Evolutionary conservation across 2,329 filamentous ascomycete genomes (phyloP).

Genomic region (Claviceps arundinis): DNA sequence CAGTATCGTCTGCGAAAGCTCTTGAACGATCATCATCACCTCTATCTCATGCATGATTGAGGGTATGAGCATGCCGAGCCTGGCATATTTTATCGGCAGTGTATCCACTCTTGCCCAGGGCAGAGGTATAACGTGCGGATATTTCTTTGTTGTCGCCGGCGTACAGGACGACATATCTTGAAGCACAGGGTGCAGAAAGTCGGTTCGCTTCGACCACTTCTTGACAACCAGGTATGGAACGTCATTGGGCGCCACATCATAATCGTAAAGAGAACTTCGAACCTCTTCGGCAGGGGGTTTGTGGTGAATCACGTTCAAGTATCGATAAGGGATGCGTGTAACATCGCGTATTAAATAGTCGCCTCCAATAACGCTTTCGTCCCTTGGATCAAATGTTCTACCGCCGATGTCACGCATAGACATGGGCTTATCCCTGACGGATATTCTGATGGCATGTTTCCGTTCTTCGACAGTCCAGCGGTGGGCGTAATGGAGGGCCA

Average conservation of each 20-base stretch:
- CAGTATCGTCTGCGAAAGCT: conserved; percentile 32
- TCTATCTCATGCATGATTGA: conserved; percentile 60
- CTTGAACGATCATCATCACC: conserved; percentile 45
- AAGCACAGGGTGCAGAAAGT: conserved; percentile 39
- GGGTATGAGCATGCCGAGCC: conserved; percentile 53
- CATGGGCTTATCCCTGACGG: conserved; percentile 14
- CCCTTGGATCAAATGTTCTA: conserved; percentile 12
- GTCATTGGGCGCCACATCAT: conserved; percentile 27
- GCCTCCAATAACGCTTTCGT: conserved; percentile 10
- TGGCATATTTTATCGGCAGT: conserved; percentile 28
- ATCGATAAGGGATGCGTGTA: conserved; percentile 25
- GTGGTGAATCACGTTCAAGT: conserved; percentile 23
- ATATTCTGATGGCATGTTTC: conserved; percentile 31
- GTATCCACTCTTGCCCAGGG: conserved; percentile 35
- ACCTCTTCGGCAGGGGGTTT: conserved; percentile 32
- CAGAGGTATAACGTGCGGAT: conserved; percentile 30
- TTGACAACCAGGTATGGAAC: conserved; percentile 34
- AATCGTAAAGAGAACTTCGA: conserved; percentile 21
- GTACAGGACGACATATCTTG: conserved; percentile 3
- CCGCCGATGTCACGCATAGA: conserved; percentile 19
- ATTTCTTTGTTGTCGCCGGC: conserved; percentile 25
- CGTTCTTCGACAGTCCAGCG: conserved; percentile 27
- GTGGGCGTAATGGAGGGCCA: conserved; percentile 35
- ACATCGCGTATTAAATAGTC: conserved; percentile 28
- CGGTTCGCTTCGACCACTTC: conserved; percentile 39